Conservation (phyloP, 805 yeast genomes). For the Candida schatavii region DNA sequence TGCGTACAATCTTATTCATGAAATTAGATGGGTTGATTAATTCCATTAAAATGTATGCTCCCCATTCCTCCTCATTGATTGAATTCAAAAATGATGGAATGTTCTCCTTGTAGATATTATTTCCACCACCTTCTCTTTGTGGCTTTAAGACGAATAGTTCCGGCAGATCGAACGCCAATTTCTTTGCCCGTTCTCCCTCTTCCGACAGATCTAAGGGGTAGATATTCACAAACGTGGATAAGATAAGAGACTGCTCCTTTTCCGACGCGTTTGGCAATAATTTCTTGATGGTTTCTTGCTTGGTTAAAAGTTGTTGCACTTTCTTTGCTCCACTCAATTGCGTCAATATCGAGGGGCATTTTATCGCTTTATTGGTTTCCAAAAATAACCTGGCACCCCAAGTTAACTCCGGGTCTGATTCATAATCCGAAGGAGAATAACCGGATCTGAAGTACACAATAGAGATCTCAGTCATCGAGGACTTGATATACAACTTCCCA, state of each 20-base stretch:
- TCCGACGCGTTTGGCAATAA: conserved; percentile 39
- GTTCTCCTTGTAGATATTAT: conserved; percentile 83
- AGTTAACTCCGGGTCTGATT: conserved; percentile 46
- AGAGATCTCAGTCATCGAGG: conserved; percentile 68
- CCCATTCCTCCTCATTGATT: conserved; percentile 73
- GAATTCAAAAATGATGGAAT: conserved; percentile 70
- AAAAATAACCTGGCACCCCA: conserved; percentile 77
- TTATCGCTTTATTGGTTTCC: conserved; percentile 77
- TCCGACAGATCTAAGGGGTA: conserved; percentile 78
- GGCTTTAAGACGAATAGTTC: conserved; percentile 85
- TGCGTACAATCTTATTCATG: conserved; percentile 68
- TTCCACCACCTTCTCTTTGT: conserved; percentile 99
- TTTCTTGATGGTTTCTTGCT: conserved; percentile 42
- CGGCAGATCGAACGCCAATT: conserved; percentile 66
- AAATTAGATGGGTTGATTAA: conserved; percentile 74
- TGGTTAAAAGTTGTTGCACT: conserved; percentile 84
- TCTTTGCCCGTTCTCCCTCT: conserved; percentile 60
- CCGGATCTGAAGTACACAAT: conserved; percentile 91
- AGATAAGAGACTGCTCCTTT: conserved; percentile 30
- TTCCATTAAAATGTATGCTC: conserved; percentile 91
- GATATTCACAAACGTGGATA: conserved; percentile 76
- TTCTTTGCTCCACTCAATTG: conserved; percentile 94
- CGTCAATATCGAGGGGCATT: conserved; percentile 86
- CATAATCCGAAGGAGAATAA: conserved; percentile 81
- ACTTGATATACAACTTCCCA: conserved; percentile 50